Percentiles rank a stretch among this genome's conserved stretches.
phyloP scores from a whole-genome alignment of 495 filamentous ascomycete species.

The Podospora pseudopauciseta region DNA sequence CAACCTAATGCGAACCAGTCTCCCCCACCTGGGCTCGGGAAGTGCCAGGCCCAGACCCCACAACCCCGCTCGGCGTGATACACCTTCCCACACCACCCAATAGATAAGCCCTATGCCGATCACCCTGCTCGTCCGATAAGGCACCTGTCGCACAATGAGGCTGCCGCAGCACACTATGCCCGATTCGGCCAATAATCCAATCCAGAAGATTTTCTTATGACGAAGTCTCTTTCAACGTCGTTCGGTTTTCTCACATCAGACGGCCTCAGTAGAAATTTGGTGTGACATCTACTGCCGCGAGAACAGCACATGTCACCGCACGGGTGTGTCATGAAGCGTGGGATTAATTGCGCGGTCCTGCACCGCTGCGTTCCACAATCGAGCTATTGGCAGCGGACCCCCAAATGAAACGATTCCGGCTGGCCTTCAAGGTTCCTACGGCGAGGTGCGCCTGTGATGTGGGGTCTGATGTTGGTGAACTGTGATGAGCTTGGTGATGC shows the following conservation, averaged over 20 bases:
- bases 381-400: background rate
- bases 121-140: background rate
- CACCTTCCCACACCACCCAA: background rate
- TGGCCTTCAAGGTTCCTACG: background rate
- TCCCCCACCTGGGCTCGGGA: background rate
- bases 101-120: background rate
- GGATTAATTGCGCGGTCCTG: background rate
- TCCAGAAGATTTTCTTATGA: background rate
- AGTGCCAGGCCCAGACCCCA: background rate
- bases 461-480: background rate
- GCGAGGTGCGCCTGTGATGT: background rate
- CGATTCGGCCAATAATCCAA: background rate
- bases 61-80: background rate
- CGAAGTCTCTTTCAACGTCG: slow-evolving; percentile 20
- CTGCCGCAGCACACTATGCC: background rate
- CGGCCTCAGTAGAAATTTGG: background rate
- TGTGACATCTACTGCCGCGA: background rate
- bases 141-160: background rate
- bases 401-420: background rate
- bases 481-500: background rate
- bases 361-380: background rate
- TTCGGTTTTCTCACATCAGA: slow-evolving; percentile 6
- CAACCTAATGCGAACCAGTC: background rate
- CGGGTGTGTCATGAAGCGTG: background rate
- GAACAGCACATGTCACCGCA: background rate